Evolutionary conservation across 2,329 filamentous ascomycete genomes (phyloP).

Genomic region (Pseudogymnoascus sp.): DNA sequence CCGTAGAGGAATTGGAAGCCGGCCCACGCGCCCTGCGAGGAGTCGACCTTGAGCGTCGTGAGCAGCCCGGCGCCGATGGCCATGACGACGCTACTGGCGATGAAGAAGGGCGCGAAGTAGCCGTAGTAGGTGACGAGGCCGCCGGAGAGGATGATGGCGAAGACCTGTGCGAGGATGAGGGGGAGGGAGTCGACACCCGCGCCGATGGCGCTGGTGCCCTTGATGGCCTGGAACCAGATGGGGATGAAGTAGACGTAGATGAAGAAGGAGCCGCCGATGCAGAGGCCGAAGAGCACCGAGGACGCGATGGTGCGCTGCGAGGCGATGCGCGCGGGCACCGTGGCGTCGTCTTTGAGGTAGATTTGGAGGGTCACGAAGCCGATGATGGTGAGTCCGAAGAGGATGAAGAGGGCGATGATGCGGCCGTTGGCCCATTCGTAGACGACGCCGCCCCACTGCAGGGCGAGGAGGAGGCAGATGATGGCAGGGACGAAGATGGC

Average conservation of each 20-base stretch:
- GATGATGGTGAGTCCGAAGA: constrained; percentile 19
- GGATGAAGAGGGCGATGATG: constrained; percentile 28
- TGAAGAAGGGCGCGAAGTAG: constrained; percentile 23
- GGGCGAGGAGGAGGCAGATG: constrained; percentile 29
- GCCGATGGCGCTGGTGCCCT: constrained; percentile 32
- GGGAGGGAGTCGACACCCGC: constrained; percentile 29
- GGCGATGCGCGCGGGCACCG: constrained; percentile 30
- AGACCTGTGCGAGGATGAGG: constrained; percentile 23
- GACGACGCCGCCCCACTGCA: constrained; percentile 35
- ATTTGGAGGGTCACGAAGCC: constrained; percentile 14
- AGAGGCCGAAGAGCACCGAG: constrained; percentile 27
- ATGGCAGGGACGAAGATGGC: constrained; percentile 20
- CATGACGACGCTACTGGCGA: constrained; percentile 19
- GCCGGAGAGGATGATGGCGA: constrained; percentile 25
- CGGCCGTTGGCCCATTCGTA: constrained; percentile 30
- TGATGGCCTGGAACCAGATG: constrained; percentile 38
- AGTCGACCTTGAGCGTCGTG: constrained; percentile 28
- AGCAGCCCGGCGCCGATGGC: constrained; percentile 34
- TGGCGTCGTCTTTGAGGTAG: constrained; percentile 19
- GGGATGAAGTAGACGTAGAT: constrained; percentile 32
- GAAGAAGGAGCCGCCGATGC: constrained; percentile 25
- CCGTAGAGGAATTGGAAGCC: constrained; percentile 17
- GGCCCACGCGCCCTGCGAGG: constrained; percentile 29
- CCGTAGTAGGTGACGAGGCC: constrained; percentile 25
- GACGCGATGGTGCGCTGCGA: constrained; percentile 27